These are phyloP conservation scores for Leishmania tropica DNA, from an alignment of 208 protist species.

Conservation along the genomic window DNA sequence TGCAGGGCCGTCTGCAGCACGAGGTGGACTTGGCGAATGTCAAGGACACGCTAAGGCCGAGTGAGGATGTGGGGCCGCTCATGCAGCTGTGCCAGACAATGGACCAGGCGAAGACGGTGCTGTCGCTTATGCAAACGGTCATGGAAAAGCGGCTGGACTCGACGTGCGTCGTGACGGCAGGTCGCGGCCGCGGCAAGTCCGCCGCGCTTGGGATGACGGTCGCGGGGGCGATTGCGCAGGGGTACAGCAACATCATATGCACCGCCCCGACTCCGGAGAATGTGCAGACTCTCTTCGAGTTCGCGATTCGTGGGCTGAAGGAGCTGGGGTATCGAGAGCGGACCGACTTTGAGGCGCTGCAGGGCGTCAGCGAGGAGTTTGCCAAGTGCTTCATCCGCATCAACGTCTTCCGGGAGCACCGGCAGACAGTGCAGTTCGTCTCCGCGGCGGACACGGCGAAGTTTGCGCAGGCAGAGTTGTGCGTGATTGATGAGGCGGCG, in stretches of 20 bases:
- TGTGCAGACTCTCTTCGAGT: conserved; percentile 99
- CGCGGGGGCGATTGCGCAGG: conserved; percentile 95
- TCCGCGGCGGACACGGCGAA: conserved; percentile 88
- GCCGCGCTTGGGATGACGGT: conserved; percentile 95
- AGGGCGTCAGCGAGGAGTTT: conserved; percentile 94
- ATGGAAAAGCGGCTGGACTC: conserved; percentile 96
- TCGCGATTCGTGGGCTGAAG: conserved; percentile 97
- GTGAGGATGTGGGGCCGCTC: conserved; percentile 89
- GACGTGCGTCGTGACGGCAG: conserved; percentile 97
- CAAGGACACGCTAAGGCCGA: conserved; percentile 82
- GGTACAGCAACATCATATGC: conserved; percentile 99
- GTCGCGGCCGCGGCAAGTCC: conserved; percentile 98
- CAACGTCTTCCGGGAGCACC: conserved; percentile 97
- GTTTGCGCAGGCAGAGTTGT: conserved; percentile 97
- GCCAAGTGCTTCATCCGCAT: conserved; percentile 97
- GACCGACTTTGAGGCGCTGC: conserved; percentile 97
- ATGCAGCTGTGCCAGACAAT: conserved; percentile 93
- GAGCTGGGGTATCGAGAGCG: conserved; percentile 97
- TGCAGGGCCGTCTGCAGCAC: conserved; percentile 80
- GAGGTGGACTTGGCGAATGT: conserved; percentile 80
- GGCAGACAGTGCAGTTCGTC: conserved; percentile 99
- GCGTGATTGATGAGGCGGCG: conserved; percentile 99
- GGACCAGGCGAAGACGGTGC: conserved; percentile 98
- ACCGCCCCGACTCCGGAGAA: conserved; percentile 98
- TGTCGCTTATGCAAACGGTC: conserved; percentile 97